These are phyloP conservation scores for Clonostachys chloroleuca DNA, from an alignment of 2,329 filamentous ascomycete species.

Conservation along the genomic window DNA sequence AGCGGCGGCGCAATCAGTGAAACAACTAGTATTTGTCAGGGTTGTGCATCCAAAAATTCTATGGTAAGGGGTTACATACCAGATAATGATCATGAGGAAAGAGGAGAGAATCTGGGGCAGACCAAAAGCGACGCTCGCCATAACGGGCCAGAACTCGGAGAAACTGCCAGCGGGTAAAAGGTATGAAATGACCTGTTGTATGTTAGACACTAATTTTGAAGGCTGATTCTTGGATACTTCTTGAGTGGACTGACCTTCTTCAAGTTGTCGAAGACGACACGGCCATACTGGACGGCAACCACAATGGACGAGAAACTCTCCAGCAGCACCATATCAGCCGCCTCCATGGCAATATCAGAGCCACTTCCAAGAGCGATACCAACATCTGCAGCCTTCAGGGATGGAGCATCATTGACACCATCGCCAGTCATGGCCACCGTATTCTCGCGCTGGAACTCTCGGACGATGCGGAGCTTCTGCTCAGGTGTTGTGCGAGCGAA, in stretches of 20 bases:
- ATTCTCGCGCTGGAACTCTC: constrained; percentile 62
- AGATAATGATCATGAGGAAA: constrained; percentile 69
- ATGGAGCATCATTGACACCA: constrained; percentile 82
- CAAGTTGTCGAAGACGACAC: constrained; percentile 75
- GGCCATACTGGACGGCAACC: constrained; percentile 66
- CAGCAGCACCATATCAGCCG: constrained; percentile 77
- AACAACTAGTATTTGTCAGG: constrained; percentile 44
- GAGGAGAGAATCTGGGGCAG: constrained; percentile 69
- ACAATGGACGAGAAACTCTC: constrained; percentile 71
- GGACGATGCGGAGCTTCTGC: constrained; percentile 77
- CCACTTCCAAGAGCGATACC: constrained; percentile 79
- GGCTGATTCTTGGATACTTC: no score
- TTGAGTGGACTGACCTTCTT: constrained; percentile 47
- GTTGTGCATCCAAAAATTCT: not conserved
- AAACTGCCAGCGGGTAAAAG: constrained; percentile 71
- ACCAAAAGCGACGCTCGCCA: constrained; percentile 69
- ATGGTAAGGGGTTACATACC: constrained; percentile 24
- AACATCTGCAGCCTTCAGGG: constrained; percentile 74
- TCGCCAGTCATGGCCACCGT: constrained; percentile 84
- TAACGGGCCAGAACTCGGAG: constrained; percentile 71
- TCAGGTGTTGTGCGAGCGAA: constrained; percentile 75
- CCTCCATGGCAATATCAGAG: constrained; percentile 78
- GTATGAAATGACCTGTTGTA: constrained; percentile 48
- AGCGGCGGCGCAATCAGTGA: constrained; percentile 72
- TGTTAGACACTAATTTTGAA: not conserved